A percentile compares a stretch with the other conserved stretches of the same genome.
Conservation (phyloP, 805 yeast genomes). For the Soucietia sequanensis region DNA sequence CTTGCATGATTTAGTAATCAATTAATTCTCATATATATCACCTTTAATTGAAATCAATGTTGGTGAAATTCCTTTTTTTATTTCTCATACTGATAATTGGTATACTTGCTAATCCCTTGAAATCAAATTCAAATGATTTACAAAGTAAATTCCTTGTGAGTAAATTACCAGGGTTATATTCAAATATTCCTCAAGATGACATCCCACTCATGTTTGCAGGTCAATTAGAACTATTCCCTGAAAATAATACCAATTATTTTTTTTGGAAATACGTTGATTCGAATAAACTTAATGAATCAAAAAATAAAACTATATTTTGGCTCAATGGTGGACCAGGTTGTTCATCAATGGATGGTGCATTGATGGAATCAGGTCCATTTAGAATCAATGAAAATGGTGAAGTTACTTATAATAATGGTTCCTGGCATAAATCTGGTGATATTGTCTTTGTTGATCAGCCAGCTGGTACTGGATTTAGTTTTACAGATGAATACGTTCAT, state of each 20-base stretch:
- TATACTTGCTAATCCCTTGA: conserved; percentile 3
- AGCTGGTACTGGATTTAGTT: conserved; percentile 87
- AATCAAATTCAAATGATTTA: background rate
- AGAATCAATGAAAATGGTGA: conserved; percentile 48
- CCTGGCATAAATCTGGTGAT: conserved; percentile 83
- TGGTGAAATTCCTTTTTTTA: too few relatives aligned
- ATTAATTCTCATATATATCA: too few relatives aligned
- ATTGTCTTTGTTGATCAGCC: conserved; percentile 92
- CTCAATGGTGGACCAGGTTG: conserved; percentile 99
- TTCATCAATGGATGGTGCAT: conserved; percentile 95
- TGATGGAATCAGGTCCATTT: conserved; percentile 90
- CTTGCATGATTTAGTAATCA: too few relatives aligned
- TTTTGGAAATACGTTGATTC: conserved; percentile 69
- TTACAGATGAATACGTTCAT: conserved; percentile 50
- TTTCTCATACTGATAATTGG: too few relatives aligned
- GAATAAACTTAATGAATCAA: conserved; percentile 26
- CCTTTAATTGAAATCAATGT: too few relatives aligned
- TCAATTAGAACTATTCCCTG: conserved; percentile 55
- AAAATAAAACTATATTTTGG: conserved; percentile 70
- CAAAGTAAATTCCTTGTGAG: conserved; percentile 17
- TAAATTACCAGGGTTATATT: conserved; percentile 36
- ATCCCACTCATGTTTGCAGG: conserved; percentile 64
- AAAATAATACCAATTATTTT: conserved; percentile 59
- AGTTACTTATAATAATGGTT: conserved; percentile 60
- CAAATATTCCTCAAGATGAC: conserved; percentile 28